Percentiles rank a stretch among this genome's conserved stretches.
Conservation (phyloP, 176 grass and related monocot genomes). For the Raddia distichophylla region DNA sequence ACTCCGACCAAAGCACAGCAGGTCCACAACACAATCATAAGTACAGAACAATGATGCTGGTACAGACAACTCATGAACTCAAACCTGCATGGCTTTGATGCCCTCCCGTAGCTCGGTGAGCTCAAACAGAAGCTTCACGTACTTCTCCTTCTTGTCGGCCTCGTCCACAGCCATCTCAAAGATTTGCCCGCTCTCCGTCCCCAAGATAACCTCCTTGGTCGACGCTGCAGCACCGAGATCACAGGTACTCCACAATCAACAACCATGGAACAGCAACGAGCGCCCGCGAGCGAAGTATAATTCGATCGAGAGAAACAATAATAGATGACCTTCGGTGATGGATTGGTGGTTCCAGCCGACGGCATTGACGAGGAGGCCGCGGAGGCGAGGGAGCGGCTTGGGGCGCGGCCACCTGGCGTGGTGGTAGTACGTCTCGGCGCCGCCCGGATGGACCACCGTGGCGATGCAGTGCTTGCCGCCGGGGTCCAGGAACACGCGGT, state of each 20-base stretch:
- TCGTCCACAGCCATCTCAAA: slow-evolving; percentile 90
- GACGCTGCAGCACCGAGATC: slow-evolving; percentile 57
- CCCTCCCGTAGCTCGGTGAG: slow-evolving; percentile 77
- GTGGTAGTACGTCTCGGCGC: slow-evolving; percentile 87
- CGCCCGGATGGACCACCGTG: slow-evolving; percentile 70
- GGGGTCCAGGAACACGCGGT: slow-evolving; percentile 91
- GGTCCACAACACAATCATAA: neutral
- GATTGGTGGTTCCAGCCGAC: slow-evolving; percentile 90
- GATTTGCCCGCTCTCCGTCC: slow-evolving; percentile 71
- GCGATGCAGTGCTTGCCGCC: slow-evolving; percentile 87
- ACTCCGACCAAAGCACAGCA: slow-evolving; percentile 2
- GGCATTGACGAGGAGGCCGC: slow-evolving; percentile 75
- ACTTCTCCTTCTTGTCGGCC: slow-evolving; percentile 92
- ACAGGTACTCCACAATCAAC: neutral
- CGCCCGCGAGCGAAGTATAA: neutral
- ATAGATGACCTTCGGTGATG: slow-evolving; percentile 71
- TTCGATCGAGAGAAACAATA: neutral
- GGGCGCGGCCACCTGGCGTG: slow-evolving; percentile 88
- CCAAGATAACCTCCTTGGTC: slow-evolving; percentile 95
- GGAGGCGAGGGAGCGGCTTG: slow-evolving; percentile 68
- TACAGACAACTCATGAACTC: slow-evolving; percentile 19
- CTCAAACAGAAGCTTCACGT: slow-evolving; percentile 80
- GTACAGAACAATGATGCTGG: neutral
- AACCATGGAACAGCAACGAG: neutral
- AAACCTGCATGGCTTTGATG: slow-evolving; percentile 82